Evolutionary conservation across 2,329 filamentous ascomycete genomes (phyloP), one percentile per base, ranked within the genome.

Genomic region (Penicillium sp.): DNA sequence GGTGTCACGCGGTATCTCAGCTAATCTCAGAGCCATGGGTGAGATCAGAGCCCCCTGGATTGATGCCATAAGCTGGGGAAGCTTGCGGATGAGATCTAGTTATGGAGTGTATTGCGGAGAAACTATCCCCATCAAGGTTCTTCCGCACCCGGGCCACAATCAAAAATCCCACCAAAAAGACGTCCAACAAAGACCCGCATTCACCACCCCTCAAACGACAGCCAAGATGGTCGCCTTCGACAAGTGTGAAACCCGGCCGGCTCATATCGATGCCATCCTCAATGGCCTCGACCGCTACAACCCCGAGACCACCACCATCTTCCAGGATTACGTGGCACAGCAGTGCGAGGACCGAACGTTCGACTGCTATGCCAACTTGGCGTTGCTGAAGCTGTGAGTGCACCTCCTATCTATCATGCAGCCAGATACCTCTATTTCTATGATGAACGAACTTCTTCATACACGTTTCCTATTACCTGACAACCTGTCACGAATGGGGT

Each of bases 401-500:
- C 47, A 52, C 47, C 46, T 55, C 8, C 54, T 40, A 48, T 53
- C 27, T 51, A n/a, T 42, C 15, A 42, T 42, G 3, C 12, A 41
- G 29, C 24, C 9, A 29, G 18, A 44, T 18, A 31, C 33, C 9
- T 54, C 44, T 38, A 53, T 58, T 56, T 54, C 46, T 63, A 80
- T 89, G 88, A 95, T 91, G 88, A 89, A 81, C 72, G 77, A 79
- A 72, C 64, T 69, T 75, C 69, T 76, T 57, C 55, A 63, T 60
- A 62, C 86, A 95, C 89, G 89, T 95, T 95, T 95, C 88, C 89
- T 95, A 95, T 95, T 95, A 95, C 82, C 89, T 88, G 89, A 95
- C 74, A 73, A 75, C 73, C 66, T 58, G 60, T 54, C 53, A 70
- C 65, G 76, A 69, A 72, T 74, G 75, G 67, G 67, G 65, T 73